Evolutionary conservation across 192 early-diverging fungal species (phyloP).

Genomic region (Phlyctochytrium arcticum): DNA sequence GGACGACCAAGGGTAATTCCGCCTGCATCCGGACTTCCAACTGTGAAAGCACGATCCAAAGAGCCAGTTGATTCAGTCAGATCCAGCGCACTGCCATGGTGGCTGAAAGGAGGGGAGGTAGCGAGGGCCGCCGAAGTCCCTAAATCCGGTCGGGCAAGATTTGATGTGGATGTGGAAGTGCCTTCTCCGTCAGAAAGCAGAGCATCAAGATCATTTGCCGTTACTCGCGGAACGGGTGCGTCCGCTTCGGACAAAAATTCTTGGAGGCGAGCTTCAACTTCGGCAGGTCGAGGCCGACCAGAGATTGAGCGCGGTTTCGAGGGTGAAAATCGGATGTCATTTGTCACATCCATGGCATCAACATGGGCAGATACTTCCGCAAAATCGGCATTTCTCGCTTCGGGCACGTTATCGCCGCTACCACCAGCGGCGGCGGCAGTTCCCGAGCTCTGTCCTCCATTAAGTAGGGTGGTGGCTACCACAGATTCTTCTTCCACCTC

Average conservation of each 20-base stretch:
- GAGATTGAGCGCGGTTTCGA: neutral
- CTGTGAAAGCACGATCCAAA: neutral
- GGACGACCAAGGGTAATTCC: neutral
- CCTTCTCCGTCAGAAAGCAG: constrained; percentile 15
- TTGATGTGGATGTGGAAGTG: neutral
- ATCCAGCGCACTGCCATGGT: too few species aligned
- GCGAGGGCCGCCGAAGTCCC: too few species aligned
- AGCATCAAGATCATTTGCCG: constrained; percentile 17
- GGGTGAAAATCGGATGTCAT: too few species aligned
- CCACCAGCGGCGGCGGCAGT: neutral
- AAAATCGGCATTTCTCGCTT: neutral
- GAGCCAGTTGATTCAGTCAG: neutral
- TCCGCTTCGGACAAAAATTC: constrained; percentile 10
- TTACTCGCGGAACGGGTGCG: constrained; percentile 9
- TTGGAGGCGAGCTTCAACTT: constrained; percentile 1
- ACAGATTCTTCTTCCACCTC: neutral
- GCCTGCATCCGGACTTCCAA: neutral
- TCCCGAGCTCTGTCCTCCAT: constrained; percentile 31
- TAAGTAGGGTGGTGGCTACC: constrained; percentile 46
- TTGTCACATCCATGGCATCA: too few species aligned
- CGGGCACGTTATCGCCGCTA: neutral
- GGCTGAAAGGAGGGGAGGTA: too few species aligned
- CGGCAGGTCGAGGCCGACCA: neutral
- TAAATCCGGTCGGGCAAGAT: too few species aligned
- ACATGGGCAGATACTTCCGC: neutral